These are phyloP conservation scores for Fraxinus greggii DNA, from an alignment of 305 asterid genomes.

Conservation along the genomic window DNA sequence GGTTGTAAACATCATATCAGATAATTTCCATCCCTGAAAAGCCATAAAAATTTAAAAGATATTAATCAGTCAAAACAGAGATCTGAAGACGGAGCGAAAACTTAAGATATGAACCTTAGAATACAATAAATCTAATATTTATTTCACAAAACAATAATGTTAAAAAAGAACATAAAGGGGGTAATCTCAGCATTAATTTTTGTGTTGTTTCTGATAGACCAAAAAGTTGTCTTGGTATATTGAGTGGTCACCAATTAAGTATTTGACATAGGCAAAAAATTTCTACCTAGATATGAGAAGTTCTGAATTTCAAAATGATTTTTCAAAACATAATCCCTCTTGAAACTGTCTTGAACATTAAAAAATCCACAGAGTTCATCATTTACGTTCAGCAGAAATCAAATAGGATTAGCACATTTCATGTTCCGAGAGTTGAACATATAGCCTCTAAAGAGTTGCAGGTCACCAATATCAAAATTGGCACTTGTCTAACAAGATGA, in stretches of 20 bases:
- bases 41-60: constrained; percentile 10
- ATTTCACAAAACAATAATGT: neutral
- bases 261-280: neutral
- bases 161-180: neutral
- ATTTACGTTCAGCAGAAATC: neutral
- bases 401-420: neutral
- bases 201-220: neutral
- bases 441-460: neutral
- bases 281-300: neutral
- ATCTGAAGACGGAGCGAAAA: neutral
- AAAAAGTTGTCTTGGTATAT: neutral
- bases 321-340: neutral
- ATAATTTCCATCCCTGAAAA: constrained; percentile 85
- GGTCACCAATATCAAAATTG: neutral
- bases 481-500: neutral
- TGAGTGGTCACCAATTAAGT: neutral
- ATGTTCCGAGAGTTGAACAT: neutral
- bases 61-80: constrained; percentile 11
- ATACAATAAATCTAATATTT: neutral
- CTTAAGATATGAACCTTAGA: neutral
- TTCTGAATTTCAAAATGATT: neutral
- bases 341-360: neutral
- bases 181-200: neutral
- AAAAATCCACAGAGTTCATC: neutral
- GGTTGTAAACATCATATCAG: constrained; percentile 95